Evolutionary conservation across 2,329 filamentous ascomycete genomes (phyloP).

Genomic region (Penicillium paneum): DNA sequence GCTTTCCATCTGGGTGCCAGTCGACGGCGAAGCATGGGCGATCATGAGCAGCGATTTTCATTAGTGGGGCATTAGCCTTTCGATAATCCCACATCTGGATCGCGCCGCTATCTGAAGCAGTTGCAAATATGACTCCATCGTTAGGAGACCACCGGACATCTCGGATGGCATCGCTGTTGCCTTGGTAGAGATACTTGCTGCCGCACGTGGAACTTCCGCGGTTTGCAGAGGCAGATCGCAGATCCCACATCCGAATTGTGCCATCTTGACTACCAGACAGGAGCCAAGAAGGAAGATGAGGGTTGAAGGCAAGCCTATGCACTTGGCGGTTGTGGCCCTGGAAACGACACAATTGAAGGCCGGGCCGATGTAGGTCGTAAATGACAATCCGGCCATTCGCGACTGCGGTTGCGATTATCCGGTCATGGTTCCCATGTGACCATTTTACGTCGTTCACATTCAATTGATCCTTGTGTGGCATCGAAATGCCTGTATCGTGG

Average conservation of each 20-base stretch:
- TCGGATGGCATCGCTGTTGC: conserved; percentile 59
- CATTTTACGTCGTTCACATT: conserved; percentile 65
- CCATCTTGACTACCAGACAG: conserved; percentile 65
- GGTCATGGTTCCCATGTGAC: conserved; percentile 60
- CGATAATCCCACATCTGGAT: conserved; percentile 64
- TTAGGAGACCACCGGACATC: conserved; percentile 65
- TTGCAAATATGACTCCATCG: conserved; percentile 61
- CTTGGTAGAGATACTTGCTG: conserved; percentile 54
- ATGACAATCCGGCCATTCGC: conserved; percentile 64
- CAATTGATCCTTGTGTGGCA: conserved; percentile 56
- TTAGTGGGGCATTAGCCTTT: conserved; percentile 54
- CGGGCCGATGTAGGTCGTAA: conserved; percentile 61
- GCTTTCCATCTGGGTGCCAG: conserved; percentile 66
- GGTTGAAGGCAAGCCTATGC: conserved; percentile 64
- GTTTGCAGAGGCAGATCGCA: conserved; percentile 52
- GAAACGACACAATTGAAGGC: conserved; percentile 59
- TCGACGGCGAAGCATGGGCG: conserved; percentile 61
- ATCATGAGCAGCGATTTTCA: conserved; percentile 62
- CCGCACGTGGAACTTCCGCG: conserved; percentile 52
- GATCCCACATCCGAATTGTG: conserved; percentile 63
- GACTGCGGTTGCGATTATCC: conserved; percentile 61
- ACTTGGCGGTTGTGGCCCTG: conserved; percentile 65
- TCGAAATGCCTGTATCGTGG: conserved; percentile 45
- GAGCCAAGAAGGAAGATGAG: conserved; percentile 57
- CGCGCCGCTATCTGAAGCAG: conserved; percentile 61